These are phyloP conservation scores for Cocos nucifera DNA, from an alignment of 176 grass and related monocot species.

Conservation along the genomic window DNA sequence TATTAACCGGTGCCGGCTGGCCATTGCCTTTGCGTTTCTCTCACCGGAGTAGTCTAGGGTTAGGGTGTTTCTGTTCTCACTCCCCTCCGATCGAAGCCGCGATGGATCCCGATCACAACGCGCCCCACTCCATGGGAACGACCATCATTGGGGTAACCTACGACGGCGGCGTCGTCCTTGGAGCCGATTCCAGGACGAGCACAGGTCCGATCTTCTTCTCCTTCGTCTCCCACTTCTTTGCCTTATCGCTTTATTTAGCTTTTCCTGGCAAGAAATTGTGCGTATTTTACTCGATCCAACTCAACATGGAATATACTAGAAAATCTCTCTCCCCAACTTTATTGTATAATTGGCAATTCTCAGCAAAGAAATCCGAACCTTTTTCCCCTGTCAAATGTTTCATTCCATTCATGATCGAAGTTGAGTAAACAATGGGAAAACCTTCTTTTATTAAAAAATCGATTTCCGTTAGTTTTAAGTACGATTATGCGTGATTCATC, in stretches of 20 bases:
- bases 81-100: not conserved
- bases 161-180: constrained; percentile 70
- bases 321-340: too few species aligned
- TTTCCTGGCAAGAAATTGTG: not conserved
- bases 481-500: not conserved
- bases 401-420: too few species aligned
- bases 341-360: too few species aligned
- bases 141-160: constrained; percentile 87
- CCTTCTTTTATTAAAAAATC: not conserved
- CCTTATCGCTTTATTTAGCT: not conserved
- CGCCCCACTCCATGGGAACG: constrained; percentile 58
- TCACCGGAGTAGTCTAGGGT: too few species aligned
- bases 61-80: too few species aligned
- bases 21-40: too few species aligned
- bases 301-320: not conserved
- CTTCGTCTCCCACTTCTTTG: not conserved
- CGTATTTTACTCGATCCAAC: not conserved
- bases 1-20: too few species aligned
- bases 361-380: too few species aligned
- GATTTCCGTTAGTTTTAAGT: not conserved
- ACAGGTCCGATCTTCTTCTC: constrained; percentile 32
- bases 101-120: constrained; percentile 29
- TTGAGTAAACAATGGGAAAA: too few species aligned
- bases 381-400: too few species aligned
- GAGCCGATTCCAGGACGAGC: constrained; percentile 89